Conservation (phyloP, 2,329 filamentous ascomycete genomes). For the Microcyclosporella mali region DNA sequence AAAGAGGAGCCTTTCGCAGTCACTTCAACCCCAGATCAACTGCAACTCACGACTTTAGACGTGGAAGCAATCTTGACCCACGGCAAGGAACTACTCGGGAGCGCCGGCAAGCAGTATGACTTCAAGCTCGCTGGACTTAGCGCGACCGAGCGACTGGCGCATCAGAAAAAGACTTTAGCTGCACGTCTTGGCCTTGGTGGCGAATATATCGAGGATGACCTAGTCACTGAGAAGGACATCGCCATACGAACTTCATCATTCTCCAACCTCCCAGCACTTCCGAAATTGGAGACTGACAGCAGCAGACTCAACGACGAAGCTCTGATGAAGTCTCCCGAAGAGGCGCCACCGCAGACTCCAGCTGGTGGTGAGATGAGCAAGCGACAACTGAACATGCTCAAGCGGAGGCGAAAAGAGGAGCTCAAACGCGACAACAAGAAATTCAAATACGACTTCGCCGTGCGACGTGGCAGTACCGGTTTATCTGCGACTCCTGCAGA, state of each 20-base stretch:
- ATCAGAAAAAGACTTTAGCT: slow-evolving; percentile 83
- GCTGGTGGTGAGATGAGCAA: slow-evolving; percentile 63
- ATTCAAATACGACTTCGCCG: slow-evolving; percentile 66
- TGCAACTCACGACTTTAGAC: slow-evolving; percentile 69
- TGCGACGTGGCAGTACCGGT: slow-evolving; percentile 56
- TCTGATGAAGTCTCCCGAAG: slow-evolving; percentile 28
- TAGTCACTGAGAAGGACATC: slow-evolving; percentile 62
- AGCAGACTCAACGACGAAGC: slow-evolving; percentile 36
- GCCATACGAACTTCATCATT: slow-evolving; percentile 37
- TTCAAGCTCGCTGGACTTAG: slow-evolving; percentile 76
- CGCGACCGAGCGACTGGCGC: slow-evolving; percentile 69
- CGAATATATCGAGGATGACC: slow-evolving; percentile 76
- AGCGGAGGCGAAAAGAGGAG: slow-evolving; percentile 86
- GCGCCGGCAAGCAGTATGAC: slow-evolving; percentile 73
- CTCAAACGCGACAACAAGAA: slow-evolving; percentile 86
- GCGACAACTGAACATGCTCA: slow-evolving; percentile 87
- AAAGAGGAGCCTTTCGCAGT: slow-evolving; percentile 7
- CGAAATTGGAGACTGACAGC: slow-evolving; percentile 48
- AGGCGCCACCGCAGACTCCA: slow-evolving; percentile 24
- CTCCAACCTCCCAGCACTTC: slow-evolving; percentile 34
- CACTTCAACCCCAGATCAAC: slow-evolving; percentile 44
- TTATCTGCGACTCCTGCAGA: slow-evolving; percentile 48
- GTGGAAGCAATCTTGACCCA: slow-evolving; percentile 72
- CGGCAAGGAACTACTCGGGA: slow-evolving; percentile 78
- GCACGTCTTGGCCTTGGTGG: slow-evolving; percentile 79